phyloP scores from a whole-genome alignment of 2,329 filamentous ascomycete species.

The Aspergillus aculeatinus region DNA sequence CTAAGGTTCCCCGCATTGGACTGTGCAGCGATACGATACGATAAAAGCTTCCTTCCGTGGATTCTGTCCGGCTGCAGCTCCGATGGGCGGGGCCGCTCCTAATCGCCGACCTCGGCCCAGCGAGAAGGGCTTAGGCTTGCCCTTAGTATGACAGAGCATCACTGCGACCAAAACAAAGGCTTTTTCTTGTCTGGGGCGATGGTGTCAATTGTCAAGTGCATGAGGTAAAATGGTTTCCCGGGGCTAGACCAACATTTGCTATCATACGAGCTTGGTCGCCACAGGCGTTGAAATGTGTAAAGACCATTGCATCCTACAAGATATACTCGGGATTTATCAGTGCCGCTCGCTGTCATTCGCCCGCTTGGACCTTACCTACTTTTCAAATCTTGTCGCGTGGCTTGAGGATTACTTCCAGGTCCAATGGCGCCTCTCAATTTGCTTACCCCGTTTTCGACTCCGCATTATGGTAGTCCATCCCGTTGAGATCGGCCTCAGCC shows the following conservation, averaged over 20 bases:
- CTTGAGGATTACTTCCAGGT: neutral
- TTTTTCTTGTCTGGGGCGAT: too few relatives aligned
- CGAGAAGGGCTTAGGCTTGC: neutral
- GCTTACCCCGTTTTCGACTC: neutral
- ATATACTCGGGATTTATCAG: neutral
- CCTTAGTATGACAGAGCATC: neutral
- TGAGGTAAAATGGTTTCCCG: neutral
- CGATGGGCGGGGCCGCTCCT: neutral
- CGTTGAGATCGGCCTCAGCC: neutral
- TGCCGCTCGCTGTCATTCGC: neutral
- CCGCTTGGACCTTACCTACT: constrained; percentile 18
- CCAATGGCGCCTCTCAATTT: neutral
- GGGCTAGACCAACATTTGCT: neutral
- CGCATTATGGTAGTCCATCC: neutral
- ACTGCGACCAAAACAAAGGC: too few relatives aligned
- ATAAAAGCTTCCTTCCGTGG: neutral
- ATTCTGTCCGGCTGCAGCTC: too few relatives aligned
- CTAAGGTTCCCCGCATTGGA: neutral
- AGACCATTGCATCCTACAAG: neutral
- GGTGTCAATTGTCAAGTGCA: neutral
- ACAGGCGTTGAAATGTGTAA: neutral
- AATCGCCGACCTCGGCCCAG: neutral
- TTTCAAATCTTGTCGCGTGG: neutral
- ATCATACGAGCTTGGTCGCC: neutral
- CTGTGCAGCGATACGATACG: neutral